Conservation (phyloP, 2,329 filamentous ascomycete species). For the Didymella pomorum region DNA sequence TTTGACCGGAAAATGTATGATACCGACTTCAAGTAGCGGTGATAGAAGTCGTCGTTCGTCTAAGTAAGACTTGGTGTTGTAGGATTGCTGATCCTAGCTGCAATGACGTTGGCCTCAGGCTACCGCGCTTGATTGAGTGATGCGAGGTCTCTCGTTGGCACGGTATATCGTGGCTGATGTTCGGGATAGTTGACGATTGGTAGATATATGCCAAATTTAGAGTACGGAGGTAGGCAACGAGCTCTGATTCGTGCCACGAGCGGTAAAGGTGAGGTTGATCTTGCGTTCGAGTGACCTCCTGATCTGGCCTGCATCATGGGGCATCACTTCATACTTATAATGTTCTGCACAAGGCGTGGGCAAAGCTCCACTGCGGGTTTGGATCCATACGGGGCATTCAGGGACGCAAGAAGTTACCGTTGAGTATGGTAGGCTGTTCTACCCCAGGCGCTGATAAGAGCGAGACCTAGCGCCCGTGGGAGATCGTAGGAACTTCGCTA, state of each 20-base stretch:
- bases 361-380: slow-evolving; percentile 11
- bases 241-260: slow-evolving; percentile 6
- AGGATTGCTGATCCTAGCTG: slow-evolving; percentile 34
- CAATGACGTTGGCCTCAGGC: slow-evolving; percentile 41
- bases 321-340: slow-evolving; percentile 21
- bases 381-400: slow-evolving; percentile 12
- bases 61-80: slow-evolving; percentile 36
- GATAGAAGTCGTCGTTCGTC: slow-evolving; percentile 26
- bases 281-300: slow-evolving; percentile 13
- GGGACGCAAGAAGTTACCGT: slow-evolving; percentile 14
- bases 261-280: slow-evolving; percentile 11
- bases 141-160: slow-evolving; percentile 25
- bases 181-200: slow-evolving; percentile 25
- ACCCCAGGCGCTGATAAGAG: slow-evolving; percentile 35
- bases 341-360: slow-evolving; percentile 6
- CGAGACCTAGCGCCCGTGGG: slow-evolving; percentile 25
- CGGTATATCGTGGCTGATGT: slow-evolving; percentile 32
- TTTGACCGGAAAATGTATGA: slow-evolving; percentile 21
- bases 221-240: slow-evolving; percentile 11
- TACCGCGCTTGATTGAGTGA: slow-evolving; percentile 22
- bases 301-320: slow-evolving; percentile 13
- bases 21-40: slow-evolving; percentile 27
- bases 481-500: slow-evolving; percentile 16
- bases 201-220: slow-evolving; percentile 6
- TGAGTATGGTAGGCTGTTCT: slow-evolving; percentile 28